Percentiles rank a stretch among this genome's conserved stretches.
Evolutionary conservation across 2,329 filamentous ascomycete species (phyloP).

Genomic region (Beauveria caledonica): DNA sequence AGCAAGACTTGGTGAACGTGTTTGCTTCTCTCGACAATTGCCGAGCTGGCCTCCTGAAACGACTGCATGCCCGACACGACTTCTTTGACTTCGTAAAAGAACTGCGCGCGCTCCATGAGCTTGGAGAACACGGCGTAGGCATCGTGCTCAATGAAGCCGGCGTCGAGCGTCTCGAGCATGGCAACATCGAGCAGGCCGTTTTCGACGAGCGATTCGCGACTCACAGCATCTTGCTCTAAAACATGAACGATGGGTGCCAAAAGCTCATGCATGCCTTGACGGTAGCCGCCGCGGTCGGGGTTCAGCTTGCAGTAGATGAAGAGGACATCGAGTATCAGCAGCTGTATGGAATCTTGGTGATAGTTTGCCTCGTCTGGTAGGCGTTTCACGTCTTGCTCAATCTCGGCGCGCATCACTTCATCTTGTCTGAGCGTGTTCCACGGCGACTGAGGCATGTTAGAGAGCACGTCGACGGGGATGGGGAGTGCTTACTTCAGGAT

Average conservation of each 20-base stretch:
- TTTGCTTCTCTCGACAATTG: slow-evolving; percentile 76
- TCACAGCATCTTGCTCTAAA: slow-evolving; percentile 71
- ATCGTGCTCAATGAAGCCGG: slow-evolving; percentile 77
- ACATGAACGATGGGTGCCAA: slow-evolving; percentile 84
- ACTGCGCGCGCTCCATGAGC: slow-evolving; percentile 80
- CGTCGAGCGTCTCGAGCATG: slow-evolving; percentile 62
- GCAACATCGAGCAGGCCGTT: slow-evolving; percentile 35
- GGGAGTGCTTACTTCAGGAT: slow-evolving; percentile 41
- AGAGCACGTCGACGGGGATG: not conserved
- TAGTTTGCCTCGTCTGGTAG: slow-evolving; percentile 92
- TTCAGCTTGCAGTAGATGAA: slow-evolving; percentile 95
- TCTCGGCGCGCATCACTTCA: slow-evolving; percentile 76
- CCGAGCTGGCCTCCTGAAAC: slow-evolving; percentile 32
- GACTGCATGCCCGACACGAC: slow-evolving; percentile 18
- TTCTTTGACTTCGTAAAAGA: slow-evolving; percentile 71
- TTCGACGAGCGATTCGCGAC: slow-evolving; percentile 31
- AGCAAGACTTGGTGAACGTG: slow-evolving; percentile 80
- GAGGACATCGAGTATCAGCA: slow-evolving; percentile 76
- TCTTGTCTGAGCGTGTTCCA: slow-evolving; percentile 85
- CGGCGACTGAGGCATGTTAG: slow-evolving; percentile 57
- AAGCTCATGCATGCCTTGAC: slow-evolving; percentile 98
- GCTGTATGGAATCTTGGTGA: slow-evolving; percentile 68
- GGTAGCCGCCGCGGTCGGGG: slow-evolving; percentile 75
- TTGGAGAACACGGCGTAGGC: slow-evolving; percentile 76
- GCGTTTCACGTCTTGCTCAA: slow-evolving; percentile 87